phyloP scores from a whole-genome alignment of 1,139 yeast species.

The Yamadazyma atlantica region DNA sequence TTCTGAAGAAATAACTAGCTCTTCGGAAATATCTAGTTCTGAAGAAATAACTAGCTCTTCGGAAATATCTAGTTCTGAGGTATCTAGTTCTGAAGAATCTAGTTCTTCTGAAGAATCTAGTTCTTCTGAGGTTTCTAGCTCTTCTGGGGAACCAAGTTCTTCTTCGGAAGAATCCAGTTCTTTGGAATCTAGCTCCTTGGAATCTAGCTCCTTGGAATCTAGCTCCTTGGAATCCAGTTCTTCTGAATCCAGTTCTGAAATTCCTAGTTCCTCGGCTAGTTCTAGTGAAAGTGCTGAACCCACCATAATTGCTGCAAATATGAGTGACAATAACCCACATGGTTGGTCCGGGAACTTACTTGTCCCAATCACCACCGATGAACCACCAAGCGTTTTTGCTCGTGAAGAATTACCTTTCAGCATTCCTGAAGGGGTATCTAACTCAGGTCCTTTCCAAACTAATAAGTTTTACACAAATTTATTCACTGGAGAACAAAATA shows the following conservation, averaged over 20 bases:
- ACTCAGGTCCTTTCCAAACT: conserved; percentile 60
- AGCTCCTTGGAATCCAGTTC: not conserved
- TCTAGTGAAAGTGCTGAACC: conserved; percentile 1
- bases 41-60: conserved; percentile 1
- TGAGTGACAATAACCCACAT: conserved; percentile 8
- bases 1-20: not conserved
- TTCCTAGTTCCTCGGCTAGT: not conserved
- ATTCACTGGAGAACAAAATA: conserved; percentile 61
- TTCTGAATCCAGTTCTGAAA: not conserved
- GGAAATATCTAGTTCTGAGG: not conserved
- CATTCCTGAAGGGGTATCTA: conserved; percentile 48
- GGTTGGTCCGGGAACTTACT: conserved; percentile 39
- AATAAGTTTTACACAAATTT: conserved; percentile 85
- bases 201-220: not conserved
- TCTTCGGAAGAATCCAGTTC: conserved; percentile 1
- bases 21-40: conserved; percentile 1
- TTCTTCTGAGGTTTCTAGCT: not conserved
- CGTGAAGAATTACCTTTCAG: conserved; percentile 50
- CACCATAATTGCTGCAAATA: conserved; percentile 5
- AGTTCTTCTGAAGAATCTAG: conserved; percentile 2
- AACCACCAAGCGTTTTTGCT: conserved; percentile 53
- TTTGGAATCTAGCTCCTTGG: not conserved
- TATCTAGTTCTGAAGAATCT: not conserved
- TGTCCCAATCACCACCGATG: conserved; percentile 44
- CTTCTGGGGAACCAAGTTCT: not conserved